A percentile compares a stretch with the other conserved stretches of the same genome.
Evolutionary conservation across 129 eudicot species (phyloP).

Genomic region (Tanacetum coccineum): DNA sequence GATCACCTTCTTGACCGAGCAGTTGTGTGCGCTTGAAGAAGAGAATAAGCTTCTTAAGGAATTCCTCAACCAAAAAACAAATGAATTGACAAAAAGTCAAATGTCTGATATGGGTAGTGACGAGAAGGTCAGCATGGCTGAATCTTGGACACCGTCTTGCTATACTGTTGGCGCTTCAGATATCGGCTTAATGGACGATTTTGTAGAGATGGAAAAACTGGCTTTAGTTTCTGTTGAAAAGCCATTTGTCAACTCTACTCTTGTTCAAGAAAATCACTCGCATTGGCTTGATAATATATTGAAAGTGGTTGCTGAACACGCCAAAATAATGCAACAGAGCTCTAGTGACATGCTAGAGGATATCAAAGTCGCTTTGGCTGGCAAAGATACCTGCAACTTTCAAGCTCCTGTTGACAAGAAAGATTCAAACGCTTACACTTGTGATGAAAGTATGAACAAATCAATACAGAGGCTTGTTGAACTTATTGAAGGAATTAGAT

Average conservation of each 20-base stretch:
- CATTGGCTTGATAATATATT: slow-evolving; percentile 32
- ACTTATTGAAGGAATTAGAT: slow-evolving; percentile 58
- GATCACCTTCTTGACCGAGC: slow-evolving; percentile 50
- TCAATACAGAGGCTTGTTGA: slow-evolving; percentile 54
- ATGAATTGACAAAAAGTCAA: slow-evolving; percentile 40
- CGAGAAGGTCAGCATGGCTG: slow-evolving; percentile 65
- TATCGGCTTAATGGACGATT: slow-evolving; percentile 82
- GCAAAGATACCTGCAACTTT: slow-evolving; percentile 2
- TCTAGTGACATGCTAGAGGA: slow-evolving; percentile 38
- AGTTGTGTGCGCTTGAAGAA: slow-evolving; percentile 53
- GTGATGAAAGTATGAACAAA: slow-evolving; percentile 29
- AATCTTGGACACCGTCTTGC: slow-evolving; percentile 48
- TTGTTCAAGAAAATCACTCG: slow-evolving; percentile 21
- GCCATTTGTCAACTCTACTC: slow-evolving; percentile 32
- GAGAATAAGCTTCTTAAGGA: slow-evolving; percentile 68
- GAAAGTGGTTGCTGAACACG: slow-evolving; percentile 32
- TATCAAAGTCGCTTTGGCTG: slow-evolving; percentile 38
- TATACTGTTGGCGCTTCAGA: slow-evolving; percentile 55
- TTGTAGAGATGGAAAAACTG: slow-evolving; percentile 87
- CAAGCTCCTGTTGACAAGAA: slow-evolving; percentile 8
- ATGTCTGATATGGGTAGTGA: slow-evolving; percentile 71
- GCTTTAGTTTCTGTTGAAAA: slow-evolving; percentile 54
- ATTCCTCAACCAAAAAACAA: slow-evolving; percentile 42
- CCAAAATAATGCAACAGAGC: slow-evolving; percentile 24
- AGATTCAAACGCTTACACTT: slow-evolving; percentile 19